These are phyloP conservation scores for Raddia guianensis DNA, from an alignment of 176 grass and related monocot species.

Conservation along the genomic window DNA sequence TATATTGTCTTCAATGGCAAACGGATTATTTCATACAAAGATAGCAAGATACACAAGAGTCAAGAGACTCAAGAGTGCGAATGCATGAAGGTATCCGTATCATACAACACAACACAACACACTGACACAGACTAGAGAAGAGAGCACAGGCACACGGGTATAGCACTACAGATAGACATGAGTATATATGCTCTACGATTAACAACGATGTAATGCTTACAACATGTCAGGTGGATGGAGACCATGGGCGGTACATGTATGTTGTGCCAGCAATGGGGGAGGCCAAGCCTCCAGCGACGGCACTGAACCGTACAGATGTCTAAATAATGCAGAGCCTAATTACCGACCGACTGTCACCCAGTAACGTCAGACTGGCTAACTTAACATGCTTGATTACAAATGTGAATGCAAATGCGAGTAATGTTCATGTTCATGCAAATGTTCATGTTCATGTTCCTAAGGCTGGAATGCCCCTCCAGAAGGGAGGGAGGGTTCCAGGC, in stretches of 20 bases:
- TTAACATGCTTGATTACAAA: conserved; percentile 58
- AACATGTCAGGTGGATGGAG: conserved; percentile 34
- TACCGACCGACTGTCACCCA: conserved; percentile 36
- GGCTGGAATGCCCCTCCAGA: not conserved
- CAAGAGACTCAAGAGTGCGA: not conserved
- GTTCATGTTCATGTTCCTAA: conserved; percentile 33
- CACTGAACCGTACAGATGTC: conserved; percentile 36
- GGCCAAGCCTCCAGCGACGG: not conserved
- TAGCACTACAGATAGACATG: not conserved
- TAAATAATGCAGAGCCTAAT: conserved; percentile 43
- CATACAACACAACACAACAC: conserved; percentile 17
- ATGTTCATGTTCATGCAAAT: conserved; percentile 21
- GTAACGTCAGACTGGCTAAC: conserved; percentile 63
- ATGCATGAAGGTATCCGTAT: conserved; percentile 34
- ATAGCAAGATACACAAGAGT: not conserved
- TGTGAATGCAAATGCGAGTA: conserved; percentile 15
- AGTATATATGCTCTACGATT: conserved; percentile 51
- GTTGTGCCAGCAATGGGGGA: conserved; percentile 14
- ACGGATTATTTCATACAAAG: conserved; percentile 29
- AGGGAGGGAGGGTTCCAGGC: not conserved
- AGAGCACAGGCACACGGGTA: conserved; percentile 15
- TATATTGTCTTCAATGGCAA: too few species aligned
- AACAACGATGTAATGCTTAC: conserved; percentile 35
- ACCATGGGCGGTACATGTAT: conserved; percentile 42
- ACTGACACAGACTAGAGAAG: not conserved